A percentile compares a stretch with the other conserved stretches of the same genome.
These are phyloP conservation scores for Debaryomyces maramus DNA, from an alignment of 805 yeast genomes.

Conservation along the genomic window DNA sequence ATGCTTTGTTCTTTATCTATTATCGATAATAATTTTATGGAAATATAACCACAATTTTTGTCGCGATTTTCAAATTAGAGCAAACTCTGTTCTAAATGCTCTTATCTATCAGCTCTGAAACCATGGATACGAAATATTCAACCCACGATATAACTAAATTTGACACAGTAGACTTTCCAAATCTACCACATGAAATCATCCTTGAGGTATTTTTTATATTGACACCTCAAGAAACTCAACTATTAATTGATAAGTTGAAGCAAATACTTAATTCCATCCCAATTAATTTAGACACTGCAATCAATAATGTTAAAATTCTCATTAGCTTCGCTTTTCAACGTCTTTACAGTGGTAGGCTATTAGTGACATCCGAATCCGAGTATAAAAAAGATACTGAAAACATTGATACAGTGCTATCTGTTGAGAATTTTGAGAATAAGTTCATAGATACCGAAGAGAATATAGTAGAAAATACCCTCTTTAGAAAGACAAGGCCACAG, in stretches of 20 bases:
- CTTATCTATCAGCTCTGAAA: no score
- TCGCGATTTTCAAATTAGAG: no score
- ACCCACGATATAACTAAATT: no score
- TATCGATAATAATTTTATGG: no score
- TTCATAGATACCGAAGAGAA: slow-evolving; percentile 8
- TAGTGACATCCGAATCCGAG: slow-evolving; percentile 11
- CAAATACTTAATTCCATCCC: slow-evolving; percentile 1
- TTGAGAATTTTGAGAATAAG: slow-evolving; percentile 13
- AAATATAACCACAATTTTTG: no score
- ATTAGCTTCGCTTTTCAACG: slow-evolving; percentile 17
- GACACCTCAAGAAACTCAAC: slow-evolving; percentile 14
- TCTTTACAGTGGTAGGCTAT: slow-evolving; percentile 18
- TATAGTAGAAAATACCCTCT: slow-evolving; percentile 9
- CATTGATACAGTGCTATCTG: slow-evolving; percentile 12
- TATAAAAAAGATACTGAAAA: slow-evolving; percentile 6
- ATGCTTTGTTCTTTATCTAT: no score
- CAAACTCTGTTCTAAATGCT: no score
- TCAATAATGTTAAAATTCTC: slow-evolving; percentile 4
- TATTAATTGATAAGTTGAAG: slow-evolving; percentile 5
- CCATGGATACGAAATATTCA: no score
- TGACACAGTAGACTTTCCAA: slow-evolving; percentile 4
- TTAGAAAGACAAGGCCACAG: slow-evolving; percentile 20
- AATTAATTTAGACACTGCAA: background rate
- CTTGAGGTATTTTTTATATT: slow-evolving; percentile 14
- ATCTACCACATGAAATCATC: slow-evolving; percentile 21